A percentile compares a stretch with the other conserved stretches of the same genome.
phyloP scores from a whole-genome alignment of 2,329 filamentous ascomycete genomes.

The Akanthomyces dipterigenus region DNA sequence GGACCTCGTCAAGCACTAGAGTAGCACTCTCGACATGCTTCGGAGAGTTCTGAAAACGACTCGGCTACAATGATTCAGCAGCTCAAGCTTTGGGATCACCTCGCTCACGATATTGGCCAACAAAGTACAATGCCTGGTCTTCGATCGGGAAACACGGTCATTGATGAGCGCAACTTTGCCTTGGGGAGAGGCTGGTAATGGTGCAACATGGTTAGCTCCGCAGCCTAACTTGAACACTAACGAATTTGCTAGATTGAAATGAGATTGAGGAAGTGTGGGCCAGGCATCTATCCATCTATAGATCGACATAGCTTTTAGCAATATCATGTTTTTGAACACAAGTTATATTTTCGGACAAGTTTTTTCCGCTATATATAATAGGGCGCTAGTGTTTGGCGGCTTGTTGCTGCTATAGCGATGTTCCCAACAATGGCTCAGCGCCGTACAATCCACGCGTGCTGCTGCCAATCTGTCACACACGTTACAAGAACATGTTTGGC shows the following conservation, averaged over 20 bases:
- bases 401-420: too few species aligned
- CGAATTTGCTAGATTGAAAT: conserved; percentile 11
- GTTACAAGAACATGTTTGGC: too few species aligned
- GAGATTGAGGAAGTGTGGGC: conserved; percentile 5
- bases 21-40: neutral
- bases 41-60: neutral
- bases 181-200: conserved; percentile 11
- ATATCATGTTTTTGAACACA: conserved; percentile 12
- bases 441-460: too few species aligned
- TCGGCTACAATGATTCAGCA: conserved; percentile 23
- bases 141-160: conserved; percentile 31
- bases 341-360: neutral
- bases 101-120: conserved; percentile 31
- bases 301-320: conserved; percentile 11
- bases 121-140: conserved; percentile 29
- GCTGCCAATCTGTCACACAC: too few species aligned
- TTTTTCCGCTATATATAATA: too few species aligned
- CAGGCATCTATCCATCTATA: conserved; percentile 12
- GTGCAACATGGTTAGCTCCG: neutral
- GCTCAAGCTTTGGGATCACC: conserved; percentile 29
- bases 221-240: conserved; percentile 7
- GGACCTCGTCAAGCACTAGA: neutral
- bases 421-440: too few species aligned
- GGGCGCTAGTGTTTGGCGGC: too few species aligned
- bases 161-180: conserved; percentile 32